A percentile compares a stretch with the other conserved stretches of the same genome.
These are phyloP conservation scores for Daldinia sp. DNA, from an alignment of 2,329 filamentous ascomycete species.

Conservation along the genomic window DNA sequence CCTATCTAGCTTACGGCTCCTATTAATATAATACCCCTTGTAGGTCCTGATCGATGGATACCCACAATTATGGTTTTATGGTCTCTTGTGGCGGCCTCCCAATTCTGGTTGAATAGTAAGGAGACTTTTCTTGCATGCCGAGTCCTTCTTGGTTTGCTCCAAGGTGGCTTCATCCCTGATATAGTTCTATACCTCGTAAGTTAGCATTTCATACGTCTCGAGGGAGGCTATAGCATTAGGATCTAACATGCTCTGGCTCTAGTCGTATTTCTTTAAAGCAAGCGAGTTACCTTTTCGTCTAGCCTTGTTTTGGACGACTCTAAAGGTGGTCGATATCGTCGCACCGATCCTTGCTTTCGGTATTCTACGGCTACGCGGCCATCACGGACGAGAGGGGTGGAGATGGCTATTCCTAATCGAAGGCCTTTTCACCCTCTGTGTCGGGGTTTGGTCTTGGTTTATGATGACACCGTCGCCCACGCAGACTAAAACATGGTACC, in stretches of 20 bases:
- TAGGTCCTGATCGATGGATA: constrained; percentile 43
- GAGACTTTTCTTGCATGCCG: constrained; percentile 45
- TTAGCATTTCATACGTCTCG: constrained; percentile 4
- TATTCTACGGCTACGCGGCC: constrained; percentile 50
- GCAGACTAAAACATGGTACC: constrained; percentile 64
- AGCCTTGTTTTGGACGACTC: constrained; percentile 47
- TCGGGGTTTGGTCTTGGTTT: constrained; percentile 55
- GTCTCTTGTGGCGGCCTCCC: constrained; percentile 47
- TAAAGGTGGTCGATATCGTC: constrained; percentile 45
- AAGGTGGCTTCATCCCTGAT: constrained; percentile 50
- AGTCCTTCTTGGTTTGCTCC: constrained; percentile 46
- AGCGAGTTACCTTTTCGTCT: constrained; percentile 47
- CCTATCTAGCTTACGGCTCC: neutral
- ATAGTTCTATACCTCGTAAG: constrained; percentile 46
- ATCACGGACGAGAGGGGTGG: constrained; percentile 52
- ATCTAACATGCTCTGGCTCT: constrained; percentile 1
- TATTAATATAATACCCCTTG: neutral
- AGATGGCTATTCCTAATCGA: constrained; percentile 65
- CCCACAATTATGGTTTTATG: constrained; percentile 49
- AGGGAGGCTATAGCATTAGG: neutral
- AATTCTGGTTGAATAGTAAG: constrained; percentile 44
- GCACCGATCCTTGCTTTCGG: constrained; percentile 48
- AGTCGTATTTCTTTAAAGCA: constrained; percentile 48
- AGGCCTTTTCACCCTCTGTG: constrained; percentile 51
- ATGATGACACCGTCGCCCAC: constrained; percentile 57